Base-by-base conservation (phyloP, 2,329 filamentous ascomycete species). In the Verticillium tricorpus region DNA sequence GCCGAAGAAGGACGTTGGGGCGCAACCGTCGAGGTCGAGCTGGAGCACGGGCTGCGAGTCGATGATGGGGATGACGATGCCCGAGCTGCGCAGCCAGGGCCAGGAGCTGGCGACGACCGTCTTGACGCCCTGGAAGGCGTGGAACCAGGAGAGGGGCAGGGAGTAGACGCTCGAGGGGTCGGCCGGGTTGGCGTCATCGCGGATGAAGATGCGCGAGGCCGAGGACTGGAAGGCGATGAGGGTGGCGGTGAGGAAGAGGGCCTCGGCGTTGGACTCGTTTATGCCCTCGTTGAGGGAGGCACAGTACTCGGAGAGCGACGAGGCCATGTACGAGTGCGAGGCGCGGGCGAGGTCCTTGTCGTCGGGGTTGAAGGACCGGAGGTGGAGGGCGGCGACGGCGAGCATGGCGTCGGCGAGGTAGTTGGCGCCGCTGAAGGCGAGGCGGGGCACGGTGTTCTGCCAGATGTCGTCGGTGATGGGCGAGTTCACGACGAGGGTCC, bases 221-320 rank as follows among this genome's bases (percentile, higher is more conserved):
- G 86, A 82, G 67, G 89, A 78, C 71, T 92, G 80, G 72, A 92
- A 86, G 69, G 89, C 78, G 70, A 92, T 85, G 67, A 89, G 76
- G 2, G 85, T 79, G 1, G 86, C 80, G 0, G 86, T 89, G 25
- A 88, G 74, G 66, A 89, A 89, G 1, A 89, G 76, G 0, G 85
- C 80, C 69, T 88, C 86, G 9, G 86, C 85, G 62, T 89, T 89
- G 35, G 77, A 73, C 35, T 82, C 78, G 34, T 80, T 83, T 62
- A 88, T 85, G 31, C 86, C 86, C 35, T 77, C 76, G 55, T 80
- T 82, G 34, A 89, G 74, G 1, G 81, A 78, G 2, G 79, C 77
- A 63, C 85, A 84, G 69, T 89, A 89, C 62, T 86, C 82, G 45
- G 83, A 80, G 50, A 89, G 75, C 3, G 85, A 85, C 14, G 86